A percentile compares a stretch with the other conserved stretches of the same genome.
Conservation (phyloP, 2,329 filamentous ascomycete species). For the Fusarium sp. region DNA sequence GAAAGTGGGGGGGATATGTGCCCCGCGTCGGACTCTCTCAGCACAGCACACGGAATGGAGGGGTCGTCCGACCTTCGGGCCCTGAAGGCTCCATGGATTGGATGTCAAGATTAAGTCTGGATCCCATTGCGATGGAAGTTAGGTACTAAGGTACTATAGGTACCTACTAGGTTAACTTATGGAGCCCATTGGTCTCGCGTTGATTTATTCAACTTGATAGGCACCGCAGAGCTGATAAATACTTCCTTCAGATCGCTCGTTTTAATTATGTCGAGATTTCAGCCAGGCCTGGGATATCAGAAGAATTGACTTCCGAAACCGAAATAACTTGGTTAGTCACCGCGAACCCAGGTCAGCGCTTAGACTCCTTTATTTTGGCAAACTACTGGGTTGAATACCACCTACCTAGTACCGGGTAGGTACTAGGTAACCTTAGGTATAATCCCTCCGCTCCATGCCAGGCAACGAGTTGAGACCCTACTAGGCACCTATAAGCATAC, state of each 20-base stretch:
- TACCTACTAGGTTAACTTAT: too few species aligned
- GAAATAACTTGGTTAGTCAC: not conserved
- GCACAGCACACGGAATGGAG: not conserved
- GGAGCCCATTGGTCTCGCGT: too few species aligned
- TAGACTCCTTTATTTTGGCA: not conserved
- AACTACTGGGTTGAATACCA: not conserved
- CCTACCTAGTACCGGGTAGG: too few species aligned
- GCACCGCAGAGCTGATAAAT: too few species aligned
- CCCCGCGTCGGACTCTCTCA: constrained; percentile 34
- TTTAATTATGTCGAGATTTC: too few species aligned
- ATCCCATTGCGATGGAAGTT: not conserved
- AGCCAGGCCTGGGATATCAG: too few species aligned
- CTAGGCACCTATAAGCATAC: not conserved
- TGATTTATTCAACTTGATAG: too few species aligned
- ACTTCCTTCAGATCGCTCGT: too few species aligned
- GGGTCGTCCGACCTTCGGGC: not conserved
- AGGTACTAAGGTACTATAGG: not conserved
- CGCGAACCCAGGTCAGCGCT: not conserved
- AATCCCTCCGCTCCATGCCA: too few species aligned
- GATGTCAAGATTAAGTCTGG: not conserved
- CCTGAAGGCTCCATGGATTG: not conserved
- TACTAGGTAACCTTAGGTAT: not conserved
- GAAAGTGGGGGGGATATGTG: constrained; percentile 42
- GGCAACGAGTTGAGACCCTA: not conserved
- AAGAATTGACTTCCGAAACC: not conserved